Conservation (phyloP, 495 filamentous ascomycete species). For the Penicillium lividum region DNA sequence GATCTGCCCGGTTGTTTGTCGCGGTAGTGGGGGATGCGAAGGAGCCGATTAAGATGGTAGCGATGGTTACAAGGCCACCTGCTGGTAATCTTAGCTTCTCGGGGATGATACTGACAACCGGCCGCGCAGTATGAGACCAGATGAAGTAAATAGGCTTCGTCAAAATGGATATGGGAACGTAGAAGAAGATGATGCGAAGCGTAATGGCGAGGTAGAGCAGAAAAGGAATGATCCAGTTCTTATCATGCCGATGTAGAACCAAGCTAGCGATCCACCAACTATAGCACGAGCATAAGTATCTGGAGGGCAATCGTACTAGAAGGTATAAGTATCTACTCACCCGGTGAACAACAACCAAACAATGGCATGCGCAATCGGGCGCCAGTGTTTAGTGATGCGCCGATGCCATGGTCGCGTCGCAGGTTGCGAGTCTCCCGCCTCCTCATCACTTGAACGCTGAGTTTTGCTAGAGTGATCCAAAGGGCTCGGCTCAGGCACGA, state of each 20-base stretch:
- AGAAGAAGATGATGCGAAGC: conserved; percentile 71
- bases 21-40: conserved; percentile 68
- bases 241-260: conserved; percentile 68
- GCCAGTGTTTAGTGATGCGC: conserved; percentile 29
- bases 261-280: conserved; percentile 91
- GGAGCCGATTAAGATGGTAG: conserved; percentile 71
- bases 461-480: conserved; percentile 44
- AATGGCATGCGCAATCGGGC: conserved; percentile 48
- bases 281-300: conserved; percentile 18
- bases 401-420: conserved; percentile 29
- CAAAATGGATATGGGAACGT: conserved; percentile 66
- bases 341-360: conserved; percentile 62
- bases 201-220: conserved; percentile 75
- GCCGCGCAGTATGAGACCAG: conserved; percentile 64
- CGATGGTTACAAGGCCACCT: conserved; percentile 61
- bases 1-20: conserved; percentile 77
- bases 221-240: conserved; percentile 83
- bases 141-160: conserved; percentile 63
- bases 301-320: background rate
- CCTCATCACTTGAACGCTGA: conserved; percentile 34
- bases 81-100: conserved; percentile 59
- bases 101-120: conserved; percentile 57
- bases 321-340: conserved; percentile 37
- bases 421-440: conserved; percentile 26
- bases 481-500: conserved; percentile 41